Evolutionary conservation across 2,329 filamentous ascomycete genomes (phyloP), one percentile per base, ranked within the genome.

Genomic region (Exophiala spinifera): DNA sequence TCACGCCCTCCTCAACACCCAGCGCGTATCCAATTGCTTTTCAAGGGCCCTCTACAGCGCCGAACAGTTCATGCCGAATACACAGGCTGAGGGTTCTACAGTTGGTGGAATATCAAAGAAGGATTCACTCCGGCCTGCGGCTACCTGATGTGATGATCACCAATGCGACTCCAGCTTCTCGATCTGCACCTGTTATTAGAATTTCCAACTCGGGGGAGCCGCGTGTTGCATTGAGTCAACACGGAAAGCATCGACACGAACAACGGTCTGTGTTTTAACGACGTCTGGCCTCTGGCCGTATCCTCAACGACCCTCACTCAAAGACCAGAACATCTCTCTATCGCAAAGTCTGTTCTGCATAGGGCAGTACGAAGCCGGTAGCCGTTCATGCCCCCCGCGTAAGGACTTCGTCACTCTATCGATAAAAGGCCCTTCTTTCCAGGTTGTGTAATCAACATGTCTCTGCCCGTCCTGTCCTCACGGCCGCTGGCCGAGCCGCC

Each of bases 401-500:
- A 39, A 56, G 21, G 37, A 21, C 36, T 39, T 39, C 23, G 20
- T 46, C 48, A 31, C 28, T 48, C 34, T 45, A 44, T 42, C 34
- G 28, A 47, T 23, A 28, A 34, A 23, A 48, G 19, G 37, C n/a
- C 23, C 43, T 20, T 46, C 49, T 25, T 28, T 42, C 47, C 51
- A 21, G 19, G 23, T 13, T 15, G 42, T 33, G 19, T 33, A 48
- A 51, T 47, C 37, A 47, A 37, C 42, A 61, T 59, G 56, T 61
- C 56, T 55, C 53, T 61, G 53, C 56, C 56, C 56, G 53, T 61
- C 21, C 50, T 56, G 45, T 84, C 36, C 14, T n/a, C 86, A 61
- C 81, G 75, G 63, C 74, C 79, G 48, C 70, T 75, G 21, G 70
- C 85, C 64, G 86, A 84, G 55, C 87, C 89, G 46, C 87, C 89